Percentiles rank a stretch among this genome's conserved stretches.
phyloP scores from a whole-genome alignment of 2,329 filamentous ascomycete genomes.

The Scytalidium sp. region DNA sequence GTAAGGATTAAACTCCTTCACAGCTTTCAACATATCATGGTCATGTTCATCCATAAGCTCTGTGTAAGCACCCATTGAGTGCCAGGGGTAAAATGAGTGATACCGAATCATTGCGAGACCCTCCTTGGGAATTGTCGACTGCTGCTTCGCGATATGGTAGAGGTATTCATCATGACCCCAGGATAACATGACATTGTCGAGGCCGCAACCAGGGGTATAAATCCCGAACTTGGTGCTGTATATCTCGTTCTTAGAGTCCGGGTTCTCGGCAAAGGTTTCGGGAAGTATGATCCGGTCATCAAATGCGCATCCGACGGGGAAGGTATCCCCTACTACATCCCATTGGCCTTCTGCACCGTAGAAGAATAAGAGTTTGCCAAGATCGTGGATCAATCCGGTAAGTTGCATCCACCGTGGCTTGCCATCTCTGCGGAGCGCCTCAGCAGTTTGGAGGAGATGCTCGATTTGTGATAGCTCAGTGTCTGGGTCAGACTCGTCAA shows the following conservation, averaged over 20 bases:
- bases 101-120: conserved; percentile 86
- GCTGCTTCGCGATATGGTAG: conserved; percentile 80
- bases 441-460: conserved; percentile 80
- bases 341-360: conserved; percentile 80
- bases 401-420: conserved; percentile 80
- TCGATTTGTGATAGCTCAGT: conserved; percentile 83
- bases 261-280: conserved; percentile 72
- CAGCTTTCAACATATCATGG: conserved; percentile 72
- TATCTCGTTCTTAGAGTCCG: conserved; percentile 66
- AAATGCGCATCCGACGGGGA: conserved; percentile 72
- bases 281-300: conserved; percentile 72
- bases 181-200: conserved; percentile 82
- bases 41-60: conserved; percentile 82
- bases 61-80: conserved; percentile 72
- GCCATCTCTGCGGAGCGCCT: conserved; percentile 81
- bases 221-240: conserved; percentile 76
- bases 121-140: conserved; percentile 73
- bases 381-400: conserved; percentile 71
- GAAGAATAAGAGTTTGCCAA: conserved; percentile 75
- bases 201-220: conserved; percentile 71
- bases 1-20: conserved; percentile 84
- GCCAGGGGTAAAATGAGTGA: conserved; percentile 90
- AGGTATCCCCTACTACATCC: conserved; percentile 85
- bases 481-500: conserved; percentile 87
- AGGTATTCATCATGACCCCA: conserved; percentile 87